Percentiles rank a stretch among this genome's conserved stretches.
phyloP scores from a whole-genome alignment of 352 stramenopile genomes.

The Globisporangium viniferum region DNA sequence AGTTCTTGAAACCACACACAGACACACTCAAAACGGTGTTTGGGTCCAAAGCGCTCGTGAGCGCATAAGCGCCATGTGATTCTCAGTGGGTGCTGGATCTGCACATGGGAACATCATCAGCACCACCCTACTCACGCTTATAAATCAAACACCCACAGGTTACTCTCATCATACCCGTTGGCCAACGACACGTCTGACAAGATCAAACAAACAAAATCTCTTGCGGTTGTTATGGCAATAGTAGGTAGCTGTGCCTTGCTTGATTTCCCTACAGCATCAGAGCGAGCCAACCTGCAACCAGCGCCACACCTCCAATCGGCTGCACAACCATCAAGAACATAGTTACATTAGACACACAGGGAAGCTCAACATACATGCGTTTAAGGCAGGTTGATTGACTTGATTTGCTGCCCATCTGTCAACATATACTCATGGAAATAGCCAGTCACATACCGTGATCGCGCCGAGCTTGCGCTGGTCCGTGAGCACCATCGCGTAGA shows the following conservation, averaged over 20 bases:
- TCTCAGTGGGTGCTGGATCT: neutral
- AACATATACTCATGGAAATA: neutral
- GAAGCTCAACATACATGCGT: neutral
- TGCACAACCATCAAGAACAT: constrained; percentile 17
- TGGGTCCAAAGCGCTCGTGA: neutral
- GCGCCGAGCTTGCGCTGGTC: constrained; percentile 70
- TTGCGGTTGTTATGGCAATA: neutral
- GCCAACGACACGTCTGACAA: neutral
- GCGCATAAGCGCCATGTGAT: neutral
- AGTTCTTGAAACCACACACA: neutral
- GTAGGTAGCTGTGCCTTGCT: neutral
- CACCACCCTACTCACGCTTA: neutral
- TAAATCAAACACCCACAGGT: neutral
- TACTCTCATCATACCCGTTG: neutral
- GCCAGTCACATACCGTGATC: constrained; percentile 51
- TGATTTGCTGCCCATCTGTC: neutral
- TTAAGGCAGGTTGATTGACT: too few species aligned
- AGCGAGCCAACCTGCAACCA: constrained; percentile 72
- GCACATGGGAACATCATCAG: neutral
- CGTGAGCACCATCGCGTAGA: constrained; percentile 78
- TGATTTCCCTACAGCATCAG: constrained; percentile 44
- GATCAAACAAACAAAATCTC: constrained; percentile 3
- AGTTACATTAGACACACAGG: neutral
- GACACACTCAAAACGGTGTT: neutral
- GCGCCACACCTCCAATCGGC: constrained; percentile 64